Conservation (phyloP, 2,329 filamentous ascomycete species). For the Xylariaceae sp. region DNA sequence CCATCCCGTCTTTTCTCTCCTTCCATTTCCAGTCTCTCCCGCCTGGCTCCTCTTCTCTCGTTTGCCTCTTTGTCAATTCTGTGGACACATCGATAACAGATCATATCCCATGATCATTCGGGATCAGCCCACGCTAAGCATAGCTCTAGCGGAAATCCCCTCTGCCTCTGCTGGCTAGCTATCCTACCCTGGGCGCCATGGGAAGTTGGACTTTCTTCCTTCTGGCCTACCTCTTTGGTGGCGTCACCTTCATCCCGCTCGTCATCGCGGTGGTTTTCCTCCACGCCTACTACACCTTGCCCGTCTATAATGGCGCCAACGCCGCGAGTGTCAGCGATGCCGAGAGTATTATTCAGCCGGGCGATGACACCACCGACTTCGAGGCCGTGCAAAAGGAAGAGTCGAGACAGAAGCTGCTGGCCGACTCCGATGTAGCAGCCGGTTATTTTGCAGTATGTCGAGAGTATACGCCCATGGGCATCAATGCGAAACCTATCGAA, state of each 20-base stretch:
- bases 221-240: conserved; percentile 75
- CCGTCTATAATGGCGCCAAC: conserved; percentile 43
- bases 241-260: conserved; percentile 80
- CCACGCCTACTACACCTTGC: conserved; percentile 65
- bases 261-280: conserved; percentile 55
- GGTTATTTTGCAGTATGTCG: conserved; percentile 94
- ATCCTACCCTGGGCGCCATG: conserved; percentile 37
- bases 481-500: conserved; percentile 90
- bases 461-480: conserved; percentile 85
- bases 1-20: background rate
- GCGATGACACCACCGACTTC: conserved; percentile 61
- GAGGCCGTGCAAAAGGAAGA: conserved; percentile 60
- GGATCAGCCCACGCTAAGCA: conserved; percentile 19
- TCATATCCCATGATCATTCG: conserved; percentile 23
- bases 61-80: background rate
- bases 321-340: conserved; percentile 30
- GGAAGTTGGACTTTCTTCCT: conserved; percentile 55
- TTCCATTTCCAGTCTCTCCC: background rate
- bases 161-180: conserved; percentile 20
- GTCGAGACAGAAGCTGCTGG: conserved; percentile 48
- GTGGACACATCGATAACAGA: conserved; percentile 9
- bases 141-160: conserved; percentile 16
- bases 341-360: conserved; percentile 48
- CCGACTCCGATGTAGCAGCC: conserved; percentile 73
- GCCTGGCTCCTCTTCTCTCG: too few species aligned